These are phyloP conservation scores for Fusarium cicatricum DNA, from an alignment of 2,329 filamentous ascomycete genomes.

Conservation along the genomic window DNA sequence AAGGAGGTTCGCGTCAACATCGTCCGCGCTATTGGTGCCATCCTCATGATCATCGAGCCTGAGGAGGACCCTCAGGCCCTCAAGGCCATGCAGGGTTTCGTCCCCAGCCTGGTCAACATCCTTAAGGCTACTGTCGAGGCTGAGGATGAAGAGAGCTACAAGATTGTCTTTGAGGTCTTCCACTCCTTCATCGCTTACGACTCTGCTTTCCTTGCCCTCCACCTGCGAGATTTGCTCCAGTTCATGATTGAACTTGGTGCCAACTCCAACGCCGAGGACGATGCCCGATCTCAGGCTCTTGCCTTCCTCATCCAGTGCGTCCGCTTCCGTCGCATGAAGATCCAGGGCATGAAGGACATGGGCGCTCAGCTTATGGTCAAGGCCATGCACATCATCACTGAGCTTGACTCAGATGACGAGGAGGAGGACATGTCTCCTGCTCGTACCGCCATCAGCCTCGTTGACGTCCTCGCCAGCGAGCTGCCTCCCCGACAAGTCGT, in stretches of 20 bases:
- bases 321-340: conserved; percentile 92
- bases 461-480: conserved; percentile 88
- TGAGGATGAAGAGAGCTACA: conserved; percentile 85
- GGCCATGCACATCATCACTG: conserved; percentile 87
- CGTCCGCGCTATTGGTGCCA: conserved; percentile 85
- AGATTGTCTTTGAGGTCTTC: conserved; percentile 95
- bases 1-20: conserved; percentile 95
- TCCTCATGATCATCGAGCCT: conserved; percentile 86
- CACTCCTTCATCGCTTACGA: conserved; percentile 94
- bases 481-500: conserved; percentile 94
- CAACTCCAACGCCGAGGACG: conserved; percentile 81
- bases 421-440: conserved; percentile 85
- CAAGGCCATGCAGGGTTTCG: conserved; percentile 77
- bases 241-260: conserved; percentile 92
- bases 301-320: conserved; percentile 94
- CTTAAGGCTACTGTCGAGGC: conserved; percentile 84
- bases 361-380: conserved; percentile 88
- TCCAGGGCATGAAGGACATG: conserved; percentile 85
- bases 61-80: conserved; percentile 83
- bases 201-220: conserved; percentile 79
- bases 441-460: conserved; percentile 82
- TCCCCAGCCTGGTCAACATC: conserved; percentile 89
- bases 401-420: conserved; percentile 80
- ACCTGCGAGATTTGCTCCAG: conserved; percentile 88
- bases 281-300: conserved; percentile 87